Evolutionary conservation across 257 asterid genomes (phyloP).

Genomic region (Forsythia suspensa): DNA sequence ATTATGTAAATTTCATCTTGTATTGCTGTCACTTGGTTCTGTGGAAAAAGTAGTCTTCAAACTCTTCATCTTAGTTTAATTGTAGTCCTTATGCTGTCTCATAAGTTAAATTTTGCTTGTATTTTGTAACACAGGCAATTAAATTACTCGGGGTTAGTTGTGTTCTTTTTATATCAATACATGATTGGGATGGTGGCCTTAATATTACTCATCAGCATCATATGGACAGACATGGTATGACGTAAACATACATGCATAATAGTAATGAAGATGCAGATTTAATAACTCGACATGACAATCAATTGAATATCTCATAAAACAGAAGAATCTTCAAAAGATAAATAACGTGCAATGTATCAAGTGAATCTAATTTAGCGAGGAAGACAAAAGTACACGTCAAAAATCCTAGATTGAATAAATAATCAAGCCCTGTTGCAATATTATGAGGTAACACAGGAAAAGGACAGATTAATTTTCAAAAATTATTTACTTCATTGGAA

Average conservation of each 20-base stretch:
- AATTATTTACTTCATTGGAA: background rate
- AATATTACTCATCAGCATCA: background rate
- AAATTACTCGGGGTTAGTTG: background rate
- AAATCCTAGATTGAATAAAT: background rate
- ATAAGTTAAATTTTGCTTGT: background rate
- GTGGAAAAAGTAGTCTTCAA: background rate
- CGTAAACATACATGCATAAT: constrained; percentile 13
- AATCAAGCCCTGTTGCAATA: background rate
- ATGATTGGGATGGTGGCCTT: background rate
- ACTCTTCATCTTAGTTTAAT: background rate
- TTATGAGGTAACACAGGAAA: background rate
- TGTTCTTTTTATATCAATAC: background rate
- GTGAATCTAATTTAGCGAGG: background rate
- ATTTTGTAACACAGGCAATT: no score
- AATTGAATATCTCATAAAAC: background rate
- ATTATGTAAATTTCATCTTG: constrained; percentile 7
- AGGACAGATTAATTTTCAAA: background rate
- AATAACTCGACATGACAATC: constrained; percentile 4
- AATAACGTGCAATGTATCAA: background rate
- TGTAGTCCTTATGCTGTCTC: background rate
- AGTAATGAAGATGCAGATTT: constrained; percentile 15
- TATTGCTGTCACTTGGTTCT: background rate
- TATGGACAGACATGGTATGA: background rate
- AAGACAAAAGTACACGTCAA: background rate
- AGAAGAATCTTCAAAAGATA: background rate